Percentiles rank a stretch among this genome's conserved stretches.
Conservation (phyloP, 495 filamentous ascomycete species). For the Aspergillus sclerotioniger region DNA sequence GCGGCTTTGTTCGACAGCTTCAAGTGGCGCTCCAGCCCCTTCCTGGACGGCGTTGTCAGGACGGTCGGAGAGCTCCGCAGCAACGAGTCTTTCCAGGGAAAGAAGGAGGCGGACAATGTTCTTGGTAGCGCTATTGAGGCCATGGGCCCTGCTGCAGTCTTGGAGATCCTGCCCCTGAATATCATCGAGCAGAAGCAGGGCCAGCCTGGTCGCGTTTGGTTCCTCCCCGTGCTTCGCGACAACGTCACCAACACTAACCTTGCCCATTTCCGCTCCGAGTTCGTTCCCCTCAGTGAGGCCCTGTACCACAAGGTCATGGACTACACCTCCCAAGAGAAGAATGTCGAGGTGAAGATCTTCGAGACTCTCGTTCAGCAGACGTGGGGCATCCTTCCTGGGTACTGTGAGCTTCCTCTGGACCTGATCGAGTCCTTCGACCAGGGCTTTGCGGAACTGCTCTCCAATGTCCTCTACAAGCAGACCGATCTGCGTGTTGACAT, state of each 20-base stretch:
- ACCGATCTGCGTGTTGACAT: constrained; percentile 80
- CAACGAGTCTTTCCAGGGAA: constrained; percentile 86
- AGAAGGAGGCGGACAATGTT: constrained; percentile 90
- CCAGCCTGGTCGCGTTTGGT: constrained; percentile 86
- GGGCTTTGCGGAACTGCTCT: constrained; percentile 83
- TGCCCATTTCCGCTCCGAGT: constrained; percentile 75
- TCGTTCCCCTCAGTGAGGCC: constrained; percentile 82
- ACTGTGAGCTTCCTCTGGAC: constrained; percentile 88
- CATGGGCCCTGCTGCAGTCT: constrained; percentile 81
- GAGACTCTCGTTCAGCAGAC: constrained; percentile 94
- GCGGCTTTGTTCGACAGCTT: constrained; percentile 84
- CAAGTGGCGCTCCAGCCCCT: constrained; percentile 76
- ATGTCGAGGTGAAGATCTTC: constrained; percentile 94
- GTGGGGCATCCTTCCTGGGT: constrained; percentile 92
- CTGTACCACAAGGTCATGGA: constrained; percentile 89
- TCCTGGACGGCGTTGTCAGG: constrained; percentile 68
- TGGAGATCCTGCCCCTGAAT: constrained; percentile 81
- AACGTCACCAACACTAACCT: constrained; percentile 81
- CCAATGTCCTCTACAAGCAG: constrained; percentile 90
- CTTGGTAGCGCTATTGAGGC: constrained; percentile 80
- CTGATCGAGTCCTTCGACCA: constrained; percentile 76
- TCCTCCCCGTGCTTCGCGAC: constrained; percentile 85
- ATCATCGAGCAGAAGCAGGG: constrained; percentile 70
- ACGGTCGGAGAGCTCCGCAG: constrained; percentile 82
- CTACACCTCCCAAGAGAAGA: constrained; percentile 74